Conservation (phyloP, 1,284 basidiomycete species). For the Anthracocystis panici-leucophaei region DNA sequence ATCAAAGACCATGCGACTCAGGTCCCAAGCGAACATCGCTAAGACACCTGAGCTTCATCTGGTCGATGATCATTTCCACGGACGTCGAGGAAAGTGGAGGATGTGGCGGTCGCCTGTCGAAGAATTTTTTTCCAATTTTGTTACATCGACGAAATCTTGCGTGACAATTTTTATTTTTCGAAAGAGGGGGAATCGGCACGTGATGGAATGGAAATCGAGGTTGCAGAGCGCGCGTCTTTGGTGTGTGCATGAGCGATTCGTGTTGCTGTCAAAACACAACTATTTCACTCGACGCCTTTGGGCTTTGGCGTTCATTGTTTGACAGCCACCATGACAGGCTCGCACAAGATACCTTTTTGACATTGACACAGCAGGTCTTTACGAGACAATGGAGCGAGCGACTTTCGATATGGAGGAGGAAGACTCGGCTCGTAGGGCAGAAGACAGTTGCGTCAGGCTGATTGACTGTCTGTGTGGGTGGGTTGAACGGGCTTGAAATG, state of each 20-base stretch:
- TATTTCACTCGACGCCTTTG: too few relatives aligned
- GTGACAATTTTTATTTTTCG: not conserved
- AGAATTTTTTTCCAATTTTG: too few relatives aligned
- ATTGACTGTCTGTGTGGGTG: not conserved
- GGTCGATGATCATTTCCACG: too few relatives aligned
- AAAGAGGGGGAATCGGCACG: slow-evolving; percentile 4
- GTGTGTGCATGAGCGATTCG: not conserved
- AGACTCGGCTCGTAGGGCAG: too few relatives aligned
- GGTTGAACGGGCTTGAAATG: not conserved
- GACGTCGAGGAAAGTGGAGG: too few relatives aligned
- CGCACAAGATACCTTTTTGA: too few relatives aligned
- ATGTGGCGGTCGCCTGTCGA: too few relatives aligned
- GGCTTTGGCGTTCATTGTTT: not conserved
- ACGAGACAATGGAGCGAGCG: not conserved
- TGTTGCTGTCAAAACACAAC: not conserved
- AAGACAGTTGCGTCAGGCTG: not conserved
- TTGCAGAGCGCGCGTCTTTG: slow-evolving; percentile 9
- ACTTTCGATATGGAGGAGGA: too few relatives aligned
- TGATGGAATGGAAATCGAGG: slow-evolving; percentile 4
- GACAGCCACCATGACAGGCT: slow-evolving; percentile 10
- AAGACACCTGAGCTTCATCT: too few relatives aligned
- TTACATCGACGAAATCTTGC: not conserved
- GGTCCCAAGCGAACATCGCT: too few relatives aligned
- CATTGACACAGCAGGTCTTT: not conserved
- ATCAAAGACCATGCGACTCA: too few relatives aligned